phyloP scores from a whole-genome alignment of 495 filamentous ascomycete species.

The Lophiotrema nucula region DNA sequence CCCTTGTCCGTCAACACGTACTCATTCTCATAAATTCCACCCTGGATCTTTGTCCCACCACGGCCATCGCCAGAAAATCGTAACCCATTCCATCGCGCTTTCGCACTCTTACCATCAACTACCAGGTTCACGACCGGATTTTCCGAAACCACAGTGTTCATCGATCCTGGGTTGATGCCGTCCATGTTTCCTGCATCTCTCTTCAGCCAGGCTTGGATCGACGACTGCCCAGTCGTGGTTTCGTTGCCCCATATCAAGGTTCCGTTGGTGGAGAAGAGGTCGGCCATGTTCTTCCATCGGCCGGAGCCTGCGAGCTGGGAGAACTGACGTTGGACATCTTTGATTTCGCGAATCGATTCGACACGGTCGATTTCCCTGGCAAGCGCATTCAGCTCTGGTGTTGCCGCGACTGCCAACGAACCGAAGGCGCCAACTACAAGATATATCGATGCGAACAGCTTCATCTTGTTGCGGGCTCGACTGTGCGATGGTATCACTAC shows the following conservation, averaged over 20 bases:
- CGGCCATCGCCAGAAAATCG: constrained; percentile 22
- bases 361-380: constrained; percentile 15
- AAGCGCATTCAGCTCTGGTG: constrained; percentile 4
- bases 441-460: not conserved
- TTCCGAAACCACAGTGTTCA: constrained; percentile 16
- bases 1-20: not conserved
- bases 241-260: constrained; percentile 20
- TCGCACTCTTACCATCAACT: constrained; percentile 17
- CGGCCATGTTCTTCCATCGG: constrained; percentile 5
- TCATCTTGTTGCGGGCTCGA: not conserved
- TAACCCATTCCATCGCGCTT: constrained; percentile 26
- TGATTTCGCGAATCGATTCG: constrained; percentile 27
- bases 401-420: not conserved
- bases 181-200: constrained; percentile 19
- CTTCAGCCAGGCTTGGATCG: constrained; percentile 11
- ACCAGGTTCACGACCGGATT: constrained; percentile 13
- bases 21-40: constrained; percentile 27
- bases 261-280: constrained; percentile 13
- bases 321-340: constrained; percentile 15
- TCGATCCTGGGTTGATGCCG: constrained; percentile 11
- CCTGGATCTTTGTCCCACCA: constrained; percentile 14
- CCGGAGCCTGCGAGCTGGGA: constrained; percentile 19
- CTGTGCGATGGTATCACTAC: too few relatives aligned
- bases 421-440: not conserved
- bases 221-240: constrained; percentile 5